Percentiles rank a stretch among this genome's conserved stretches.
Evolutionary conservation across 805 yeast species (phyloP).

Genomic region (Debaryomyces tyrocola): DNA sequence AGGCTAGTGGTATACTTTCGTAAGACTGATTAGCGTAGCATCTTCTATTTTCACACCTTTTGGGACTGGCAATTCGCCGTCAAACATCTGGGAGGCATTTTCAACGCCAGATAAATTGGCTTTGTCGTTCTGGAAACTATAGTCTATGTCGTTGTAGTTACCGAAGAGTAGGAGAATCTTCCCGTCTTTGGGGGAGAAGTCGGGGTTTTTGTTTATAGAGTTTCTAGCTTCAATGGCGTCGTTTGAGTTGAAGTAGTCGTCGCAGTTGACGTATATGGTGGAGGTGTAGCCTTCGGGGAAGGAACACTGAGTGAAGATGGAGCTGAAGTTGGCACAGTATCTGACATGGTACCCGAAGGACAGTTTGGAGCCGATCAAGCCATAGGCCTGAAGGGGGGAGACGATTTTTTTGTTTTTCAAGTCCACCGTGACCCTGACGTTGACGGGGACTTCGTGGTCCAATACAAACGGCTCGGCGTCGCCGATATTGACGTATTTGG

Average conservation of each 20-base stretch:
- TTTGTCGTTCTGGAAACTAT: conserved; percentile 53
- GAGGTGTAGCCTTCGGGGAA: conserved; percentile 66
- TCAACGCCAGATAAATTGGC: conserved; percentile 52
- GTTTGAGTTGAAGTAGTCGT: conserved; percentile 51
- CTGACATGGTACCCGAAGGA: conserved; percentile 77
- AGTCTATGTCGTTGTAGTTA: conserved; percentile 56
- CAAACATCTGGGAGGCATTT: conserved; percentile 65
- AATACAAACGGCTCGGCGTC: conserved; percentile 58
- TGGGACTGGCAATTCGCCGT: conserved; percentile 56
- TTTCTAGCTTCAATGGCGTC: conserved; percentile 13
- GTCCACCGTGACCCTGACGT: conserved; percentile 82
- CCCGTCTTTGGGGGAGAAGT: conserved; percentile 9
- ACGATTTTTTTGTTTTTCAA: conserved; percentile 60
- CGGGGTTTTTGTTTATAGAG: conserved; percentile 8
- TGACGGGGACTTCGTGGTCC: conserved; percentile 65
- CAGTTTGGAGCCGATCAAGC: conserved; percentile 55
- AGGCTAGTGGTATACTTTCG: conserved; percentile 22
- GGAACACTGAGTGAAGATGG: conserved; percentile 70
- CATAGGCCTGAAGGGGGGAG: conserved; percentile 71
- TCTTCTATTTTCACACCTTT: conserved; percentile 67
- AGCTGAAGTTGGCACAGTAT: conserved; percentile 56
- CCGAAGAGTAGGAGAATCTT: conserved; percentile 60
- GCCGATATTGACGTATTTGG: conserved; percentile 81
- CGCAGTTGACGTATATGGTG: conserved; percentile 64
- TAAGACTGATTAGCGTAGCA: conserved; percentile 58